Evolutionary conservation across 345 rosid species (phyloP).

Genomic region (Sisymbrium irio): DNA sequence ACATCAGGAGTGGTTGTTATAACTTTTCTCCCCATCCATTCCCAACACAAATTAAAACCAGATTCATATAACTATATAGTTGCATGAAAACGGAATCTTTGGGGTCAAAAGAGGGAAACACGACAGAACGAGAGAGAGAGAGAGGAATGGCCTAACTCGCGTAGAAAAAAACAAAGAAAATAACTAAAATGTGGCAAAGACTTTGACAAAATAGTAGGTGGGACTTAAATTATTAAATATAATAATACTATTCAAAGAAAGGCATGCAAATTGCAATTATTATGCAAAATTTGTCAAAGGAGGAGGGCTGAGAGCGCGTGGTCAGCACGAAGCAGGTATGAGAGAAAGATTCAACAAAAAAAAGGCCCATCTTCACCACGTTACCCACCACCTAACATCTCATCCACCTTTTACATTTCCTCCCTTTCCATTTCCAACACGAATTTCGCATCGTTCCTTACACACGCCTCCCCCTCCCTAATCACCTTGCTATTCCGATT

Average conservation of each 20-base stretch:
- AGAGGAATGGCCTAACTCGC: background rate
- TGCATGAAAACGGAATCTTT: background rate
- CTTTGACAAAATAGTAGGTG: conserved; percentile 9
- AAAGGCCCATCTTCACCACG: conserved; percentile 8
- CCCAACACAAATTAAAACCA: background rate
- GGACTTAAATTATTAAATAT: background rate
- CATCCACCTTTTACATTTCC: background rate
- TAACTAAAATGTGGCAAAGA: background rate
- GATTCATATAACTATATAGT: background rate
- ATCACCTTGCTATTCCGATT: background rate
- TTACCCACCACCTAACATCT: conserved; percentile 10
- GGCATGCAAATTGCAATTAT: conserved; percentile 21
- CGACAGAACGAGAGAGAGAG: background rate
- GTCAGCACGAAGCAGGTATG: conserved; percentile 23
- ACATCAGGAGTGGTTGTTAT: background rate
- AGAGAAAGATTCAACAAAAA: background rate
- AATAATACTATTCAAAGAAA: conserved; percentile 15
- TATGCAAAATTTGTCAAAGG: conserved; percentile 12
- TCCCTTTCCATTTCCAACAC: background rate
- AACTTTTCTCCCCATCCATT: background rate
- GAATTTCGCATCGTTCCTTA: conserved; percentile 20
- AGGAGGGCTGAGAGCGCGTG: conserved; percentile 30
- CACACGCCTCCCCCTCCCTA: conserved; percentile 27
- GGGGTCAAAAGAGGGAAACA: background rate
- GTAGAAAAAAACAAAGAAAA: background rate